Conservation (phyloP, 306 rosid species). For the Trichosanthes cucumerina region DNA sequence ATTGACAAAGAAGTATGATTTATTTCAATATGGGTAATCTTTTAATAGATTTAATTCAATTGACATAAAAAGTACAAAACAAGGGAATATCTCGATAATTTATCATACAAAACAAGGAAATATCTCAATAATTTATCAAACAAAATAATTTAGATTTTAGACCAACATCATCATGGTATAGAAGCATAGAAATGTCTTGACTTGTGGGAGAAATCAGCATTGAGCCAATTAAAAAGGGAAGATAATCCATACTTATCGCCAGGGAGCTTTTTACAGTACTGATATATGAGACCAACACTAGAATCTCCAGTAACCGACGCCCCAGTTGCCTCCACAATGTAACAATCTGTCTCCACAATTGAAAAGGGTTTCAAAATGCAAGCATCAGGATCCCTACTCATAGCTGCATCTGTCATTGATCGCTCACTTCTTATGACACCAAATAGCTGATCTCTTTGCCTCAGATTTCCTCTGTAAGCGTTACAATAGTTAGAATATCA, state of each 20-base stretch:
- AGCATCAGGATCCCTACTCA: slow-evolving; percentile 34
- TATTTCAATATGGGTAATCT: not conserved
- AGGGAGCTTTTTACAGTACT: slow-evolving; percentile 62
- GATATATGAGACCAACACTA: slow-evolving; percentile 46
- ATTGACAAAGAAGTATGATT: not conserved
- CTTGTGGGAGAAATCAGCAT: not conserved
- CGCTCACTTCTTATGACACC: slow-evolving; percentile 67
- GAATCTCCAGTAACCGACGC: slow-evolving; percentile 66
- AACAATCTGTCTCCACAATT: slow-evolving; percentile 24
- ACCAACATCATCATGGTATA: not conserved
- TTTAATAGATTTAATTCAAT: not conserved
- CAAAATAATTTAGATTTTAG: not conserved
- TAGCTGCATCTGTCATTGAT: slow-evolving; percentile 55
- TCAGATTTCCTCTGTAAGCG: slow-evolving; percentile 54
- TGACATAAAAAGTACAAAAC: not conserved
- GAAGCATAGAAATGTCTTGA: not conserved
- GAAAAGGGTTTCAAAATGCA: slow-evolving; percentile 23
- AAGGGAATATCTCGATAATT: no score
- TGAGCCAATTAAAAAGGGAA: not conserved
- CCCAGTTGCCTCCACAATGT: slow-evolving; percentile 59
- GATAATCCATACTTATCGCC: slow-evolving; percentile 44
- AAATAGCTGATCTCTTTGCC: slow-evolving; percentile 65
- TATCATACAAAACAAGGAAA: not conserved
- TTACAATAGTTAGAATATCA: not conserved
- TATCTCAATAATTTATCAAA: not conserved